These are phyloP conservation scores for Capronia americana DNA, from an alignment of 2,329 filamentous ascomycete species.

Conservation along the genomic window DNA sequence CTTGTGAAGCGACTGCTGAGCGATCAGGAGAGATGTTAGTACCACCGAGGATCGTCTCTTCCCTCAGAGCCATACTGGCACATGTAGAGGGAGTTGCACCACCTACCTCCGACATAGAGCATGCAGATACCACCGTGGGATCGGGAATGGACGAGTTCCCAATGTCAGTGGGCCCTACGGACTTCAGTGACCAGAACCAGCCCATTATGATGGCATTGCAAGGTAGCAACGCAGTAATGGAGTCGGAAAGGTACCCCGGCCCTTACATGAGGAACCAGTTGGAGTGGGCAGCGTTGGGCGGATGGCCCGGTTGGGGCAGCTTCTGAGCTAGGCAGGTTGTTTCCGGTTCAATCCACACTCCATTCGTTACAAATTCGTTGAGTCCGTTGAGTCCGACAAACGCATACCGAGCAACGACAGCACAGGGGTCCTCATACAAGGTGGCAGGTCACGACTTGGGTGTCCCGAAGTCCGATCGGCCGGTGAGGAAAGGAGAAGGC, in stretches of 20 bases:
- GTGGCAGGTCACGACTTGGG: neutral
- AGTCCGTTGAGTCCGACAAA: neutral
- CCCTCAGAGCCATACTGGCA: constrained; percentile 40
- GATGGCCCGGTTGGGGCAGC: constrained; percentile 27
- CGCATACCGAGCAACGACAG: neutral
- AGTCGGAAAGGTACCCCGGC: neutral
- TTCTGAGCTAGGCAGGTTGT: constrained; percentile 6
- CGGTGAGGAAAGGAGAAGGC: neutral
- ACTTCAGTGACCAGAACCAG: constrained; percentile 23
- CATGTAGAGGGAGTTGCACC: constrained; percentile 23
- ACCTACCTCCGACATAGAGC: constrained; percentile 15
- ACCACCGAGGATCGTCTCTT: constrained; percentile 43
- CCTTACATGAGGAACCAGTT: neutral
- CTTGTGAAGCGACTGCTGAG: constrained; percentile 38
- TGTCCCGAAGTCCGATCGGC: neutral
- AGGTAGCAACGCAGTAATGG: neutral
- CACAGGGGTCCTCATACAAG: neutral
- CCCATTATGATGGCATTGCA: constrained; percentile 27
- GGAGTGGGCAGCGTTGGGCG: constrained; percentile 20
- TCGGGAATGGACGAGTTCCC: constrained; percentile 30
- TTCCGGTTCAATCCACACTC: neutral
- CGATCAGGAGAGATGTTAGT: constrained; percentile 27
- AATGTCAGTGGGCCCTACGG: constrained; percentile 23
- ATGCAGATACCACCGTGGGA: constrained; percentile 11
- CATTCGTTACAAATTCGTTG: neutral